phyloP scores from a whole-genome alignment of 768 basidiomycete genomes.

The Floccularia luteovirens region DNA sequence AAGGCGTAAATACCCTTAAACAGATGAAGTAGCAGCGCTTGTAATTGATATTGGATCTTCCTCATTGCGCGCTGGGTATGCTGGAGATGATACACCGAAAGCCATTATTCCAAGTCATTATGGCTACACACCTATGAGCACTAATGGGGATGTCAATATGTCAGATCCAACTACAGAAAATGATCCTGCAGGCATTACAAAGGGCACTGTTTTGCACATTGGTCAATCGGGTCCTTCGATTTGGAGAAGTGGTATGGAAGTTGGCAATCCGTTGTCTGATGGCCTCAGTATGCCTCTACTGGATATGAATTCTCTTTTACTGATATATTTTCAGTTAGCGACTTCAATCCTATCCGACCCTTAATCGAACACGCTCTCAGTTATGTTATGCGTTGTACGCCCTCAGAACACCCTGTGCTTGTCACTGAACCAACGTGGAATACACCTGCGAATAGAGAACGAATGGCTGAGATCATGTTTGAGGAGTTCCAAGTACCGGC shows the following conservation, averaged over 20 bases:
- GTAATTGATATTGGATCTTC: constrained; percentile 93
- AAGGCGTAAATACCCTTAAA: constrained; percentile 5
- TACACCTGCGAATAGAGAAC: constrained; percentile 83
- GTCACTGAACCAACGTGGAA: constrained; percentile 98
- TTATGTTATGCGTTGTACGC: constrained; percentile 69
- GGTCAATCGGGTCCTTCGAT: constrained; percentile 86
- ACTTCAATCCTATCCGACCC: constrained; percentile 68
- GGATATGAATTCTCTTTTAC: neutral
- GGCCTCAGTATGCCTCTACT: constrained; percentile 82
- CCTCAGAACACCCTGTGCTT: constrained; percentile 85
- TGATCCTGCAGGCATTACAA: constrained; percentile 22
- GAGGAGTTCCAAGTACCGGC: constrained; percentile 94
- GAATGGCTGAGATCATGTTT: constrained; percentile 96
- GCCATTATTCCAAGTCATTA: constrained; percentile 86
- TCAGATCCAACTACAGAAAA: constrained; percentile 32
- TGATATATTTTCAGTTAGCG: constrained; percentile 39
- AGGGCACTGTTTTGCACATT: constrained; percentile 60
- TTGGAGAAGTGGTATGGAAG: constrained; percentile 88
- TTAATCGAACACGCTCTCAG: constrained; percentile 70
- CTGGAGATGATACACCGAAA: constrained; percentile 94
- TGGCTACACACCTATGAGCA: constrained; percentile 52
- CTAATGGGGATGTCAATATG: constrained; percentile 50
- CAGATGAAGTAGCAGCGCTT: constrained; percentile 95
- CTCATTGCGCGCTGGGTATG: constrained; percentile 90
- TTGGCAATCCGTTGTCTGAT: constrained; percentile 76